Evolutionary conservation across 2,329 filamentous ascomycete species (phyloP), one percentile per base, ranked within the genome.

Genomic region (Epichloe sp.): DNA sequence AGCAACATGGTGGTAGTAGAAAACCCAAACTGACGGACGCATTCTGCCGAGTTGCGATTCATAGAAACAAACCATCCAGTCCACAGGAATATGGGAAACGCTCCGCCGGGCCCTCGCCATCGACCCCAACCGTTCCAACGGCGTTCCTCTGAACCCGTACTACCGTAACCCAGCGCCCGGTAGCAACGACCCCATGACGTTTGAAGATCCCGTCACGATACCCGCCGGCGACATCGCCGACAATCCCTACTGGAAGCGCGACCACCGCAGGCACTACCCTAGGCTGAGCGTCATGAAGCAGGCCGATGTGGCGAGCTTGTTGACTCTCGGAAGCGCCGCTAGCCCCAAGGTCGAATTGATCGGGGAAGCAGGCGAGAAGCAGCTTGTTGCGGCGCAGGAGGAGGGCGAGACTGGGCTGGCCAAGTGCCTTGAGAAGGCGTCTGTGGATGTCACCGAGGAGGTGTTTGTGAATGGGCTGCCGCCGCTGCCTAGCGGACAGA

Each of bases 21-120:
- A 31, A 10, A 31, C 26, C 8, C 26, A 11, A 31, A 31, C 26
- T 7, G 14, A 36, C 35, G 23, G 36, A 36, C 26, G 26, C 8
- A 31, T 10, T 10, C 26, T 31, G 26, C 26, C 26, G 26, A 31
- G 26, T 31, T 31, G 3, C 26, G 26, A 31, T 31, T 10, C 4
- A 43, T 63, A 98, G 91, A 97, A 97, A 86, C 91, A 98, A 74
- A 95, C 90, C 37, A 75, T 97, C 57, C 87, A 95, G 66, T 93
- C 91, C 48, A 80, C 77, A 40, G 93, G 93, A 41, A 74, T 97
- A 69, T 97, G 88, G 86, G 89, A 91, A 65, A 74, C 73, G 52
- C 73, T 98, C 67, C 89, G 90, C 67, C 80, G 82, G 59, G 66
- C 84, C 60, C 70, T 96, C 59, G 81, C 88, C 59, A 73, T 98